Evolutionary conservation across 1,284 basidiomycete genomes (phyloP), one percentile per base, ranked within the genome.

Genomic region (Cutaneotrichosporon sp.): DNA sequence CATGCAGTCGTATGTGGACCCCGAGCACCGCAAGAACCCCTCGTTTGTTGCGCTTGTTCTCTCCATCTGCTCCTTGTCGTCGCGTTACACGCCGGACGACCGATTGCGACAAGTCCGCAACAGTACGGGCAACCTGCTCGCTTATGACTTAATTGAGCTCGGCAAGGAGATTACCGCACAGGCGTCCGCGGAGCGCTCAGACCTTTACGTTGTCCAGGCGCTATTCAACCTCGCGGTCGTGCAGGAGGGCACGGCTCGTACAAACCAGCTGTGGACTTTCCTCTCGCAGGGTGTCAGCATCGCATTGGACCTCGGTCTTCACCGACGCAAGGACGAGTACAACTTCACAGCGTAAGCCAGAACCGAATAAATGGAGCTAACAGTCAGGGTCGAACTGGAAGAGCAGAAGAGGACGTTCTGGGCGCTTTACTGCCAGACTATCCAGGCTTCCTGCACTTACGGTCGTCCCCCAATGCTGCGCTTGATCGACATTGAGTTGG

Each of bases 341-440:
- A 53, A 57, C 38, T 67, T 67, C 42, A 52, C 55, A 12, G 61
- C 61, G 59, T 61, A 35, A 38, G 56, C 39, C 10, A 16, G 11
- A 4, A 16, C 10, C 17, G 33, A 11, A 42, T 16, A 25, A 4
- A 33, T 12, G 4, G 14, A 41, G 24, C 22, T 38, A 29, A 34
- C 33, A 16, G 2, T 32, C 35, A 58, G 56, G 5, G 57, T 67
- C 46, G 65, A 67, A 20, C 37, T 64, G 11, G 64, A 67, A 39
- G 64, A 64, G 25, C 62, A 64, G 17, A 67, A 64, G 43, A 54
- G 65, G 6, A 67, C 64, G 10, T 54, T 65, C 3, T 67, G 65
- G 65, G 65, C 65, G 8, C 47, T 67, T 14, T 67, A 67, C 58
- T 59, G 61, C 46, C 63, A 65, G 52, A 54, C 57, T n/a, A 56